These are phyloP conservation scores for Thinopyrum elongatum DNA, from an alignment of 176 grass and related monocot genomes.

Conservation along the genomic window DNA sequence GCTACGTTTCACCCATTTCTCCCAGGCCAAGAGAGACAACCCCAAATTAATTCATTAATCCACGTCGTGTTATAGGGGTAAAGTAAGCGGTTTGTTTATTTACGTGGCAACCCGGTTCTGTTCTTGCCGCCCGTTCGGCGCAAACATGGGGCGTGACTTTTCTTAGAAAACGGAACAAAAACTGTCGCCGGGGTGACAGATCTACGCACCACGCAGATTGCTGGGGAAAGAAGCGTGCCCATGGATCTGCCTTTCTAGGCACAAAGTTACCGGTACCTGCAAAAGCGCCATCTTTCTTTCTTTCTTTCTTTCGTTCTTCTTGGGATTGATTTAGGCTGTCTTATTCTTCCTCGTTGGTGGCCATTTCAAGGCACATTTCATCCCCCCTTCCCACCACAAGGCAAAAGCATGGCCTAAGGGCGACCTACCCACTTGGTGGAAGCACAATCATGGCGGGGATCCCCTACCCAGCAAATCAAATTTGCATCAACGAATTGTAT, in stretches of 20 bases:
- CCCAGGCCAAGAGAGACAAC: neutral
- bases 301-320: neutral
- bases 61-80: neutral
- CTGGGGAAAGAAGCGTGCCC: neutral
- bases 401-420: neutral
- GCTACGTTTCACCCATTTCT: neutral
- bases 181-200: neutral
- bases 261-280: neutral
- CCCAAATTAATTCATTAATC: no score
- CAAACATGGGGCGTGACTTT: constrained; percentile 16
- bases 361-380: neutral
- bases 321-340: constrained; percentile 15
- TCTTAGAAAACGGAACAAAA: neutral
- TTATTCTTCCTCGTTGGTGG: constrained; percentile 10
- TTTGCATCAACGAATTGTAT: neutral
- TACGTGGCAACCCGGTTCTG: constrained; percentile 33
- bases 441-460: constrained; percentile 27
- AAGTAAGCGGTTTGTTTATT: neutral
- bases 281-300: no score
- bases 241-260: constrained; percentile 11
- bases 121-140: neutral
- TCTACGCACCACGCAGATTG: constrained; percentile 31
- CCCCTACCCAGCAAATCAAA: constrained; percentile 25
- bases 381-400: neutral
- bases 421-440: neutral